These are phyloP conservation scores for Diplodia sapinea DNA, from an alignment of 2,329 filamentous ascomycete species.

Conservation along the genomic window DNA sequence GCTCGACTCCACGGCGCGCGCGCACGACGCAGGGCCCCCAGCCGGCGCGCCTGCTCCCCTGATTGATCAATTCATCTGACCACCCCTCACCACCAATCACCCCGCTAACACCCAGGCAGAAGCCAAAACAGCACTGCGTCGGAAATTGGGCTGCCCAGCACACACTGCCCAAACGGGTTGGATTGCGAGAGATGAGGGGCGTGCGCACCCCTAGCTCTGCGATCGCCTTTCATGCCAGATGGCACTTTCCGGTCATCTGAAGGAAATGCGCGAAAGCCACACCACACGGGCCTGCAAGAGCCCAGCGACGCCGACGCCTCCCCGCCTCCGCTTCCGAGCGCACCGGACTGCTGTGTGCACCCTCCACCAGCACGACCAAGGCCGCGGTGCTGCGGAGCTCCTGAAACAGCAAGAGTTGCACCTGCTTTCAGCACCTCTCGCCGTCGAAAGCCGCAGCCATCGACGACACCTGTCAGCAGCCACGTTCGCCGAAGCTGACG, in stretches of 20 bases:
- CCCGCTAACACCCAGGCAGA: conserved; percentile 13
- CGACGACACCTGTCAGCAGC: conserved; percentile 17
- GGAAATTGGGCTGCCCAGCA: conserved; percentile 10
- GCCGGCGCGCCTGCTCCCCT: conserved; percentile 7
- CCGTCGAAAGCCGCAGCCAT: neutral
- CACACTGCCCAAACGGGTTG: conserved; percentile 12
- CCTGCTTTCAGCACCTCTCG: neutral
- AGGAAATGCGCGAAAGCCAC: conserved; percentile 9
- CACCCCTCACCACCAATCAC: conserved; percentile 24
- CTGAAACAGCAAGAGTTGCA: neutral
- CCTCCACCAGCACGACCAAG: neutral
- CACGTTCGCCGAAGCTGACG: conserved; percentile 14
- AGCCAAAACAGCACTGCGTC: conserved; percentile 15
- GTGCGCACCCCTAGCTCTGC: conserved; percentile 1
- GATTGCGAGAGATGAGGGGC: conserved; percentile 21
- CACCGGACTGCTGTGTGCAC: neutral
- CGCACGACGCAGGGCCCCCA: conserved; percentile 28
- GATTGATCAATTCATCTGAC: conserved; percentile 30
- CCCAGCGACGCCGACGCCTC: neutral
- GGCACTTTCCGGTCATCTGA: neutral
- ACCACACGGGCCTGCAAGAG: neutral
- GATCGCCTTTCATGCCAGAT: conserved; percentile 16
- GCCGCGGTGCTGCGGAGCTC: neutral
- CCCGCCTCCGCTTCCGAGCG: conserved; percentile 2
- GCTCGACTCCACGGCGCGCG: neutral